Conservation (phyloP, 805 yeast species). For the Maudiozyma pseudohumilis region DNA sequence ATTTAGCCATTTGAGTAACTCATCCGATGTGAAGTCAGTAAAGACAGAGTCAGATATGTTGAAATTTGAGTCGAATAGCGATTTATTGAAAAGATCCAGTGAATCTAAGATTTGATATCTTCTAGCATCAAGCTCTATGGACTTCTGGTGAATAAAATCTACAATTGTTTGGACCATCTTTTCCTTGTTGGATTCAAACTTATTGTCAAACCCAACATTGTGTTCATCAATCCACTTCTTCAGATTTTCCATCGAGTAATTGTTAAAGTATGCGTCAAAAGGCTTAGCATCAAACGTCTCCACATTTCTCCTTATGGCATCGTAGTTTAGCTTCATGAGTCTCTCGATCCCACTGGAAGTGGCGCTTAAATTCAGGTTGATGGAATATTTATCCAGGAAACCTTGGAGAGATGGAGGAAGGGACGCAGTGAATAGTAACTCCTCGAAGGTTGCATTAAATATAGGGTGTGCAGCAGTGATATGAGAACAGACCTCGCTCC, state of each 20-base stretch:
- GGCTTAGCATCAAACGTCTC: constrained; percentile 30
- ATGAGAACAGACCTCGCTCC: too few species aligned
- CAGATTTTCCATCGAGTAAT: constrained; percentile 32
- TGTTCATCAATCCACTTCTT: constrained; percentile 40
- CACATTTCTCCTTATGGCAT: constrained; percentile 37
- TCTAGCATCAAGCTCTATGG: constrained; percentile 31
- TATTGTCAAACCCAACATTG: constrained; percentile 31
- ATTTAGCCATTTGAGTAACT: constrained; percentile 45
- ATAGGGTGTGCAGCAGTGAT: too few species aligned
- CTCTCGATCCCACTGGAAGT: too few species aligned
- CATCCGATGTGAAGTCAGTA: constrained; percentile 44
- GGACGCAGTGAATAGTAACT: too few species aligned
- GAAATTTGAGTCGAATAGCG: constrained; percentile 33
- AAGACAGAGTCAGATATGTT: constrained; percentile 36
- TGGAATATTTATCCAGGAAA: too few species aligned
- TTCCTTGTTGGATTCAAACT: constrained; percentile 30
- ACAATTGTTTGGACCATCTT: constrained; percentile 35
- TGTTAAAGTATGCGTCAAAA: constrained; percentile 33
- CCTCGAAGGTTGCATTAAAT: too few species aligned
- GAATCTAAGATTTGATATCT: constrained; percentile 33
- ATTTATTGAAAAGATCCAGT: constrained; percentile 30
- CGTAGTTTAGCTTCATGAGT: constrained; percentile 3
- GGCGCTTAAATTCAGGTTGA: too few species aligned
- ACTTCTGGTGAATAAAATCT: constrained; percentile 35
- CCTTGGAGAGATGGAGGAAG: too few species aligned